Evolutionary conservation across 805 yeast genomes (phyloP), one percentile per base, ranked within the genome.

Genomic region (Nematodospora valgi): DNA sequence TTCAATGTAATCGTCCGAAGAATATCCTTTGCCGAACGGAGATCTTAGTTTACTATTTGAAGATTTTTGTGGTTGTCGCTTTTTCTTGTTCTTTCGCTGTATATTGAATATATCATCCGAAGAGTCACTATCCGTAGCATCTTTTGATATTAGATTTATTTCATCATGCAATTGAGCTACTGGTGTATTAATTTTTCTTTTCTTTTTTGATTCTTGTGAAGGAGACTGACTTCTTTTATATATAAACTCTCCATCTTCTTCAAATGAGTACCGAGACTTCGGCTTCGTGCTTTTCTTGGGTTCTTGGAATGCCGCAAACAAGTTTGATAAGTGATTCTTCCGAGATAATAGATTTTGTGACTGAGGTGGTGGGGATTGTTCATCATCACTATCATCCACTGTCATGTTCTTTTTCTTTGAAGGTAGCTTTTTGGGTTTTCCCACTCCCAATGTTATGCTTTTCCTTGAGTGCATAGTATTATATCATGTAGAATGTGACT

Each of bases 191-290:
- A 52, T 32, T 24, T 45, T 46, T 26, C 37, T 44, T 22, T 30
- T 35, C 39, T 24, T 27, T 19, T 21, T 35, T 39, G 11, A 23
- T 4, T 10, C 17, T 7, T 23, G 13, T 13, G 5, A 5, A 19
- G 36, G 30, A 4, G 46, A 37, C 27, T 45, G 48, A 24, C 53
- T 49, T 29, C 64, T 39, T 28, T 56, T 57, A 40, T 56, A 59
- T 14, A 52, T 41, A 36, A 61, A 61, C 12, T 61, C 67, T 21
- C 58, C 65, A 39, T 59, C 66, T 26, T 58, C 62, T 24, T 32
- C 35, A 19, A 32, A 32, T 16, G 35, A 32, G 18, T 32, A 23
- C 13, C 26, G 17, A 21, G n/a, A n/a, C n/a, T n/a, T n/a, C n/a
- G n/a, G n/a, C n/a, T n/a, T n/a, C n/a, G n/a, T n/a, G n/a, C n/a